A percentile compares a stretch with the other conserved stretches of the same genome.
Conservation (phyloP, 129 eudicot genomes). For the Gnaphalium uliginosum region DNA sequence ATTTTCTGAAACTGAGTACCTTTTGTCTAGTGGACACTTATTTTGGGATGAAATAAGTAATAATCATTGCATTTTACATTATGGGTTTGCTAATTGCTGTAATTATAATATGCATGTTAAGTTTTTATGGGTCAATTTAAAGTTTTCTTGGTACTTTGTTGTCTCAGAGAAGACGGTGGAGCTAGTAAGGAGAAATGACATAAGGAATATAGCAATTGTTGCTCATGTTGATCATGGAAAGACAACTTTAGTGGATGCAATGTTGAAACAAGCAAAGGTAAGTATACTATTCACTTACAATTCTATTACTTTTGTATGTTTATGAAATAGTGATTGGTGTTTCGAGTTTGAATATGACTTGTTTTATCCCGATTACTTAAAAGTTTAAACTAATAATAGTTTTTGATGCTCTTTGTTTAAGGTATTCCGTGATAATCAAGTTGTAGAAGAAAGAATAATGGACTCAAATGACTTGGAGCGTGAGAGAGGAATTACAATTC, state of each 20-base stretch:
- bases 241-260: slow-evolving; percentile 93
- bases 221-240: slow-evolving; percentile 99
- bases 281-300: neutral
- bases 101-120: neutral
- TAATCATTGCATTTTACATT: too few relatives aligned
- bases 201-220: slow-evolving; percentile 93
- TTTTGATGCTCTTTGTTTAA: slow-evolving; percentile 32
- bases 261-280: slow-evolving; percentile 97
- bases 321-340: too few relatives aligned
- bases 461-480: slow-evolving; percentile 99
- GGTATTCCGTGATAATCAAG: slow-evolving; percentile 97
- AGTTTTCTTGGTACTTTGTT: neutral
- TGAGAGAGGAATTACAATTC: slow-evolving; percentile 96
- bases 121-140: too few relatives aligned
- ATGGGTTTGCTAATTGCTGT: too few relatives aligned
- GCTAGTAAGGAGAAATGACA: slow-evolving; percentile 77
- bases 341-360: too few relatives aligned
- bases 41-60: too few relatives aligned
- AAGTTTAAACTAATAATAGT: too few relatives aligned
- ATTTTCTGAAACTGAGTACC: too few relatives aligned
- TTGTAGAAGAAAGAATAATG: slow-evolving; percentile 96
- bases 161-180: slow-evolving; percentile 54
- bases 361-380: too few relatives aligned
- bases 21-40: too few relatives aligned
- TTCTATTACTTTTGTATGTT: too few relatives aligned